phyloP scores from a whole-genome alignment of 352 stramenopile species.

The Halophytophthora polymorphica region DNA sequence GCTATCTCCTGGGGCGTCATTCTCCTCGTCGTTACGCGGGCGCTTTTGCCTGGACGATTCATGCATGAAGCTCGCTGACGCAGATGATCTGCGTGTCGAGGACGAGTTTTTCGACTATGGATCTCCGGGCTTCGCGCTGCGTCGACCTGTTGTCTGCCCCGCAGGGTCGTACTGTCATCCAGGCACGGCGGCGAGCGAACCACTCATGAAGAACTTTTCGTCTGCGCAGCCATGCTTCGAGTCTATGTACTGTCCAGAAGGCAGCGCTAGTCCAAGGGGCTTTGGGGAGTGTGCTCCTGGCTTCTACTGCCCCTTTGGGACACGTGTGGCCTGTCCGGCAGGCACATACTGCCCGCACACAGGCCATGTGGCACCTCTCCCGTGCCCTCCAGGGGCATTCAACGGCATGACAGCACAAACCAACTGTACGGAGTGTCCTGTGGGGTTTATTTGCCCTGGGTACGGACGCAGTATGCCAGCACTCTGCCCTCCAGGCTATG shows the following conservation, averaged over 20 bases:
- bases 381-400: conserved; percentile 91
- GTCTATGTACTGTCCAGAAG: conserved; percentile 91
- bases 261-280: conserved; percentile 74
- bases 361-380: conserved; percentile 79
- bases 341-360: conserved; percentile 90
- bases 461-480: conserved; percentile 90
- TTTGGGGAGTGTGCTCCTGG: conserved; percentile 83
- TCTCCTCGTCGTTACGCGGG: conserved; percentile 83
- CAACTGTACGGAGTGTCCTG: conserved; percentile 85
- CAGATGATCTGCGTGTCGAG: conserved; percentile 63
- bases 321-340: conserved; percentile 84
- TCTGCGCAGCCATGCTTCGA: conserved; percentile 86
- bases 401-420: conserved; percentile 92
- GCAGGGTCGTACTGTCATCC: conserved; percentile 87
- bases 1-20: conserved; percentile 62
- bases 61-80: conserved; percentile 86
- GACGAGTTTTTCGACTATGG: conserved; percentile 88
- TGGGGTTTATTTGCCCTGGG: conserved; percentile 93
- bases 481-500: conserved; percentile 90
- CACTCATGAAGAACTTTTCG: conserved; percentile 87
- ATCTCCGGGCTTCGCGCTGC: conserved; percentile 64
- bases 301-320: conserved; percentile 92
- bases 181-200: conserved; percentile 74
- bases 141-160: conserved; percentile 85
- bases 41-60: conserved; percentile 93